Evolutionary conservation across 1,139 yeast genomes (phyloP).

Genomic region (Nakaseomyces glabratus): DNA sequence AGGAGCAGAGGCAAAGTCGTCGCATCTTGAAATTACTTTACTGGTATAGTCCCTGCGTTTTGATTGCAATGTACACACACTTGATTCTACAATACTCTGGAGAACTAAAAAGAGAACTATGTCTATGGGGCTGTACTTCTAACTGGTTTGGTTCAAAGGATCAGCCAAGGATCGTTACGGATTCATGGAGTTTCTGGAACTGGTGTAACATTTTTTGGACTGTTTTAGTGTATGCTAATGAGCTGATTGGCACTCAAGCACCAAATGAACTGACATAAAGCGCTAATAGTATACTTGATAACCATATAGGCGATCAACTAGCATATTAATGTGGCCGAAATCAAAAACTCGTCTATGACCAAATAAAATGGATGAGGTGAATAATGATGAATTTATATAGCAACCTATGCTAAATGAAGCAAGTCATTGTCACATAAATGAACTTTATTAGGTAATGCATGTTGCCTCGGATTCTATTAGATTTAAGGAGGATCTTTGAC

Average conservation of each 20-base stretch:
- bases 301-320: no score
- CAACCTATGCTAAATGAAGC: no score
- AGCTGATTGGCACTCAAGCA: slow-evolving; percentile 39
- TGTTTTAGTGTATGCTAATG: slow-evolving; percentile 68
- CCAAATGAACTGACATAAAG: slow-evolving; percentile 1
- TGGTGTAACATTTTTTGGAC: slow-evolving; percentile 87
- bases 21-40: slow-evolving; percentile 53
- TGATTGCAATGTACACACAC: slow-evolving; percentile 91
- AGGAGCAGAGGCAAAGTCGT: slow-evolving; percentile 30
- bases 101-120: slow-evolving; percentile 51
- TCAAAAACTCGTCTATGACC: no score
- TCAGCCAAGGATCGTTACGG: slow-evolving; percentile 38
- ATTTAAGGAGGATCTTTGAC: no score
- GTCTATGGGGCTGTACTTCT: slow-evolving; percentile 46
- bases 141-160: slow-evolving; percentile 14
- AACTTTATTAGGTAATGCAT: no score
- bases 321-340: no score
- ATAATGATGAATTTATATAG: no score
- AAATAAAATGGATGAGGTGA: no score
- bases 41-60: slow-evolving; percentile 85
- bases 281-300: no score
- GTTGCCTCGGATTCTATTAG: no score
- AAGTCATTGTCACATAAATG: no score
- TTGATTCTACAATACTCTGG: slow-evolving; percentile 84
- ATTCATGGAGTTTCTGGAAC: slow-evolving; percentile 93